phyloP scores from a whole-genome alignment of 2,329 filamentous ascomycete species.

The Balansia obtecta region DNA sequence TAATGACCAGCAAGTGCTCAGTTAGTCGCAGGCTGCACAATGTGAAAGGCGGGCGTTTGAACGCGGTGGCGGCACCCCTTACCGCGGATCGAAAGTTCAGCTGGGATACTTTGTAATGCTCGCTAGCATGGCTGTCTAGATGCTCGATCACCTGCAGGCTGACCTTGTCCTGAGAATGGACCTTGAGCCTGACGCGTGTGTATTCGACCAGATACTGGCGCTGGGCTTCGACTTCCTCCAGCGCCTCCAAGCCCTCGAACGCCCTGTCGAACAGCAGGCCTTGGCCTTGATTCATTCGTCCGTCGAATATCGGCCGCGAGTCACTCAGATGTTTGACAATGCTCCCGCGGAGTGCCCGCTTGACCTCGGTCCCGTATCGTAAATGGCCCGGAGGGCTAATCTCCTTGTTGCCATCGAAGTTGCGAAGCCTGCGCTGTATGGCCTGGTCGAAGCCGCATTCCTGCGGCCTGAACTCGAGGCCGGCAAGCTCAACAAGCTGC shows the following conservation, averaged over 20 bases:
- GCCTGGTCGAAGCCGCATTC: conserved; percentile 22
- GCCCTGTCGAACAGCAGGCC: conserved; percentile 15
- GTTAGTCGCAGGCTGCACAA: background rate
- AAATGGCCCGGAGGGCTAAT: conserved; percentile 6
- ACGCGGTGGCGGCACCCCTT: conserved; percentile 5
- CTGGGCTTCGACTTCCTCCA: conserved; percentile 22
- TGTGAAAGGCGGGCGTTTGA: background rate
- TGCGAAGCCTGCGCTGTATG: conserved; percentile 17
- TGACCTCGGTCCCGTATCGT: no score
- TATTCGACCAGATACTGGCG: conserved; percentile 16
- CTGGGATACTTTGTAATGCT: conserved; percentile 19
- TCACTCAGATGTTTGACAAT: no score
- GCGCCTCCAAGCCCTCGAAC: conserved; percentile 19
- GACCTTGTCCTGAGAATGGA: conserved; percentile 5
- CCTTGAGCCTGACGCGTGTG: conserved; percentile 10
- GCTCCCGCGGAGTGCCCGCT: no score
- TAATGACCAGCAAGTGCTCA: background rate
- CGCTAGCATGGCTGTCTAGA: conserved; percentile 16
- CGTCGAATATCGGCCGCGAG: conserved; percentile 15
- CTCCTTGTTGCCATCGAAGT: conserved; percentile 18
- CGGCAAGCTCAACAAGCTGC: conserved; percentile 13
- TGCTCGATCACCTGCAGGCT: conserved; percentile 15
- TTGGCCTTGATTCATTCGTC: conserved; percentile 15
- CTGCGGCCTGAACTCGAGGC: conserved; percentile 9
- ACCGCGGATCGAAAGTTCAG: conserved; percentile 22